These are phyloP conservation scores for Phytophthora multivora DNA, from an alignment of 352 stramenopile genomes.

Conservation along the genomic window DNA sequence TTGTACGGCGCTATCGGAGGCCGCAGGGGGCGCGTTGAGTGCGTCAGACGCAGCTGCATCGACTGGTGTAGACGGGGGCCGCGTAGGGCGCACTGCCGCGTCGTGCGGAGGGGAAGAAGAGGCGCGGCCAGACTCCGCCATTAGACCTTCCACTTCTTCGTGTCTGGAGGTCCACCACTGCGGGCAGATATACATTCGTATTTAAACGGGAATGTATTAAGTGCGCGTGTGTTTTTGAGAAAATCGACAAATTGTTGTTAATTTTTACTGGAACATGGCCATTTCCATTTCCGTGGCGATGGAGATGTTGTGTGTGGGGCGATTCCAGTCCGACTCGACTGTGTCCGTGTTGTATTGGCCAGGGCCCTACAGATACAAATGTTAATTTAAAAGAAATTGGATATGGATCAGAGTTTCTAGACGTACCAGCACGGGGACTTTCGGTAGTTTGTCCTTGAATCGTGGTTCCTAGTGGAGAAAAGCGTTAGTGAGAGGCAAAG, in stretches of 20 bases:
- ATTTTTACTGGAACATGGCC: slow-evolving; percentile 54
- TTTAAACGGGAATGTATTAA: slow-evolving; percentile 1
- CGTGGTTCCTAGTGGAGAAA: slow-evolving; percentile 54
- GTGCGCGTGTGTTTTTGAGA: neutral
- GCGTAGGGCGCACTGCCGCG: slow-evolving; percentile 3
- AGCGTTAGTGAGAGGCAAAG: neutral
- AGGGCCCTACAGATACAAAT: slow-evolving; percentile 48
- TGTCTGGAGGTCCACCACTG: slow-evolving; percentile 20
- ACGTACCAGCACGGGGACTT: slow-evolving; percentile 60
- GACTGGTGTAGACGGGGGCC: neutral
- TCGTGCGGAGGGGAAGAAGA: slow-evolving; percentile 13
- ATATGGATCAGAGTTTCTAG: neutral
- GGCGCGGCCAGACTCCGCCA: slow-evolving; percentile 30
- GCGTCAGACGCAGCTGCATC: slow-evolving; percentile 1
- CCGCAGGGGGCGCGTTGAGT: neutral
- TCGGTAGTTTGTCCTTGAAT: slow-evolving; percentile 68
- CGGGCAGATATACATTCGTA: slow-evolving; percentile 1
- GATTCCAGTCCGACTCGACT: slow-evolving; percentile 81
- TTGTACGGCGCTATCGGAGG: neutral
- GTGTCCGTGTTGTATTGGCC: slow-evolving; percentile 76
- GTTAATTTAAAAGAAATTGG: neutral
- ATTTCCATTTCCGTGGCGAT: slow-evolving; percentile 87
- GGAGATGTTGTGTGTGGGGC: slow-evolving; percentile 88
- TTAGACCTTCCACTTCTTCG: slow-evolving; percentile 24
- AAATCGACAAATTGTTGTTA: neutral